A percentile compares a stretch with the other conserved stretches of the same genome.
Conservation (phyloP, 2,329 filamentous ascomycete species). For the Coccinonectria pachysandricola region DNA sequence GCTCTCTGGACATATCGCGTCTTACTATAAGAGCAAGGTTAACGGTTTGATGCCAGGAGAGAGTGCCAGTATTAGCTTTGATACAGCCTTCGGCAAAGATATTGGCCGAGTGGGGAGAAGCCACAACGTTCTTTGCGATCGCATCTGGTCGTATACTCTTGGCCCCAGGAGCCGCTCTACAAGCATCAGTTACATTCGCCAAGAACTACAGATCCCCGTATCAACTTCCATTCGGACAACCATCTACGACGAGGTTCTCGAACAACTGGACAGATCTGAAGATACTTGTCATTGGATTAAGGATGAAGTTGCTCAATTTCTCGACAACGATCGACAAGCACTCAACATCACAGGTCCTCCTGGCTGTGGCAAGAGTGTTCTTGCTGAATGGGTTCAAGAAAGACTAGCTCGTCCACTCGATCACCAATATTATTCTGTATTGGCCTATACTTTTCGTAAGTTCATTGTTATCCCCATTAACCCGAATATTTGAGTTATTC, state of each 20-base stretch:
- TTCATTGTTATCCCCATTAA: not conserved
- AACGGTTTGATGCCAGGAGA: constrained; percentile 16
- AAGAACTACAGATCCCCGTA: constrained; percentile 20
- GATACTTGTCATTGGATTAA: constrained; percentile 32
- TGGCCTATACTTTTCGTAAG: constrained; percentile 29
- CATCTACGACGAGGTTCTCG: constrained; percentile 25
- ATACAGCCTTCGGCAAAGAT: constrained; percentile 24
- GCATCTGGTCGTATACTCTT: constrained; percentile 27
- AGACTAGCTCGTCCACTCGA: constrained; percentile 28
- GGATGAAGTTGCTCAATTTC: constrained; percentile 24
- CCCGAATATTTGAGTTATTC: not conserved
- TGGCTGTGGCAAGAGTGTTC: constrained; percentile 27
- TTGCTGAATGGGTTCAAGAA: constrained; percentile 31
- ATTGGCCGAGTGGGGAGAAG: constrained; percentile 25
- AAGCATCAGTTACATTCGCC: constrained; percentile 21
- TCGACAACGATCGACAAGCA: constrained; percentile 23
- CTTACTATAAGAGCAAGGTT: constrained; percentile 26
- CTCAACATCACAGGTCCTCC: constrained; percentile 25
- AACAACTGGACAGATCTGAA: constrained; percentile 27
- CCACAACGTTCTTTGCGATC: constrained; percentile 23
- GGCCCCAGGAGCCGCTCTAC: constrained; percentile 12
- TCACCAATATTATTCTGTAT: constrained; percentile 23
- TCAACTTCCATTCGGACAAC: constrained; percentile 18
- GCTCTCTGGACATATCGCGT: constrained; percentile 24
- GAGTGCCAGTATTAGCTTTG: constrained; percentile 23